Base-by-base conservation (phyloP, 306 rosid species). In the Quercus suber region DNA sequence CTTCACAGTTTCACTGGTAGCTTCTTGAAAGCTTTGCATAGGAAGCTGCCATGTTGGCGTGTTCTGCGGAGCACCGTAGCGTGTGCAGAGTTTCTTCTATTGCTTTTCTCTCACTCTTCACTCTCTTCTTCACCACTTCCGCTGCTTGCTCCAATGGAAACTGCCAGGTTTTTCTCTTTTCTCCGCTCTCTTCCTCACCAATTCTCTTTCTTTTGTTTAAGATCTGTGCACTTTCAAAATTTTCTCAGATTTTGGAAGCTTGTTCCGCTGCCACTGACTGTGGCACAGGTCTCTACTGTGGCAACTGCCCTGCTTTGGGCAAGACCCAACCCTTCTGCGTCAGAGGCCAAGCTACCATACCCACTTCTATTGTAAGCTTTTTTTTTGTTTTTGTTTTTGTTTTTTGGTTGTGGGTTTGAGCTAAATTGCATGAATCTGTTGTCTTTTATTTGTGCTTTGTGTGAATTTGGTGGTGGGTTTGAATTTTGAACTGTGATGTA, bases 291-390 rank as follows among this genome's bases (percentile, higher is more conserved):
- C 91, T 89, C 43, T 94, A 94, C 79, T 94, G 98, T 82, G 94
- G 97, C 61, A 91, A 92, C 81, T 94, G 97, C 79, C 97, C 98
- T 82, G 87, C 91, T 84, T 68, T 84, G 53, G 97, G 91, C 45
- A 82, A 81, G 78, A 85, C 80, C 28, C 92, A 70, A 55, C 96
- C 94, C 33, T 30, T 89, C 37, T 94, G 98, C 74, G 90, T 88
- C 79, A 88, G 98, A 87, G 97, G 93, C 78, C 94, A 89, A 82
- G 88, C 93, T 31, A 86, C 84, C 71, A 6, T 73, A 25, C 93
- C 89, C 82, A 87, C 93, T 59, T 83, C 98, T 31, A 64, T 90
- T 53, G 98, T 92, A 81, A 81, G 88, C 77, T 71, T 45, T 35
- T 7, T 30, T 45, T 0, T 69, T 25, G 17, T n/a, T 52, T 63